Evolutionary conservation across 345 rosid species (phyloP).

Genomic region (Camelina hispida): DNA sequence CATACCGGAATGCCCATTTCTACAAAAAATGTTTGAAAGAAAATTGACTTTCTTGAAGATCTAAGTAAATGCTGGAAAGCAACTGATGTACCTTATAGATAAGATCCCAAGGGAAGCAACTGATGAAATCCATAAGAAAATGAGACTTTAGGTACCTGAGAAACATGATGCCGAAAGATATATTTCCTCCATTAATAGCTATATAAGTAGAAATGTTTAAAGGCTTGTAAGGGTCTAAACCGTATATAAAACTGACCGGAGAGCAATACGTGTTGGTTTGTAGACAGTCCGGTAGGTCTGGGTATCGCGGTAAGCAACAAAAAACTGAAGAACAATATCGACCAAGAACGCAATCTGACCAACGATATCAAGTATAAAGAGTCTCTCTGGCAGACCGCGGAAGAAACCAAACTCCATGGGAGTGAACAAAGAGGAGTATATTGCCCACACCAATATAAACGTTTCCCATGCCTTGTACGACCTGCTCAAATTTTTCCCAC

Average conservation of each 20-base stretch:
- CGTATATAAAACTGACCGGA: constrained; percentile 49
- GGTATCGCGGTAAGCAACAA: constrained; percentile 65
- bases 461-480: constrained; percentile 68
- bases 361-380: constrained; percentile 70
- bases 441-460: constrained; percentile 80
- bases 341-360: constrained; percentile 81
- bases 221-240: neutral
- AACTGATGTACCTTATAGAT: constrained; percentile 64
- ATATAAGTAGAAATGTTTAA: neutral
- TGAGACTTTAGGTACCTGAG: constrained; percentile 76
- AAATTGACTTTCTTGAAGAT: no score
- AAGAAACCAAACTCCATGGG: constrained; percentile 93
- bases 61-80: neutral
- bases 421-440: constrained; percentile 84
- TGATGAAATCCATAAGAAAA: constrained; percentile 69
- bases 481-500: constrained; percentile 43
- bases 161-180: neutral
- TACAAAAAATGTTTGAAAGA: no score
- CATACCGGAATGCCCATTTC: no score
- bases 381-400: constrained; percentile 72
- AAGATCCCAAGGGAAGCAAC: constrained; percentile 85
- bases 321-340: constrained; percentile 70
- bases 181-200: neutral
- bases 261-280: constrained; percentile 61
- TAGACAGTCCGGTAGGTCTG: constrained; percentile 63